Evolutionary conservation across 169 alveolate genomes (phyloP).

Genomic region (Haemoproteus tartakovskyi): DNA sequence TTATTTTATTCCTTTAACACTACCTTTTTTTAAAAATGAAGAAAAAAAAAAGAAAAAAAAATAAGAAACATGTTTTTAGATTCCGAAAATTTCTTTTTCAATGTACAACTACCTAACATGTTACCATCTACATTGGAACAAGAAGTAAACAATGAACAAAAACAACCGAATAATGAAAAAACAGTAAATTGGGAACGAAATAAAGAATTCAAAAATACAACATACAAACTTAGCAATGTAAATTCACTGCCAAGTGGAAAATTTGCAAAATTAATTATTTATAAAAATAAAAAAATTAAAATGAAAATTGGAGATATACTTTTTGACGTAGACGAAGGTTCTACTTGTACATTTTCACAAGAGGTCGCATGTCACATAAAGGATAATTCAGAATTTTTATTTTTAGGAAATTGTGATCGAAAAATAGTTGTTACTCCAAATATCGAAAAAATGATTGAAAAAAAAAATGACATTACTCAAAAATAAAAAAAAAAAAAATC

Average conservation of each 20-base stretch:
- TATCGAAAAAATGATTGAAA: slow-evolving; percentile 53
- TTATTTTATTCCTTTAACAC: slow-evolving; percentile 52
- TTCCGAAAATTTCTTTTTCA: slow-evolving; percentile 33
- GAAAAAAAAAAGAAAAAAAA: slow-evolving; percentile 56
- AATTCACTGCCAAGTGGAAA: slow-evolving; percentile 55
- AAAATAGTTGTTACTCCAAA: slow-evolving; percentile 60
- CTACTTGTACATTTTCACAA: slow-evolving; percentile 66
- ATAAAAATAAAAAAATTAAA: slow-evolving; percentile 62
- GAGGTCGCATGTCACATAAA: slow-evolving; percentile 63
- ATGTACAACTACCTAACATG: slow-evolving; percentile 55
- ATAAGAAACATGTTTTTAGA: slow-evolving; percentile 13
- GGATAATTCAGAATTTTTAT: slow-evolving; percentile 65
- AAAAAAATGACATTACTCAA: slow-evolving; percentile 9
- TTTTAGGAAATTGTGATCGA: slow-evolving; percentile 59
- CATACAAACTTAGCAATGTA: slow-evolving; percentile 42
- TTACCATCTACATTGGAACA: slow-evolving; percentile 48
- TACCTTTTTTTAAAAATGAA: slow-evolving; percentile 37
- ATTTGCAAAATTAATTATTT: slow-evolving; percentile 56
- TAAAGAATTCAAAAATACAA: slow-evolving; percentile 8
- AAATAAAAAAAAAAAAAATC: background rate
- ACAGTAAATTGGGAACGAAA: background rate
- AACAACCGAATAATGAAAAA: background rate
- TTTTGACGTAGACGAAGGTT: slow-evolving; percentile 64
- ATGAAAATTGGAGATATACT: slow-evolving; percentile 56
- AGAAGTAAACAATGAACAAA: slow-evolving; percentile 1